Conservation (phyloP, 2,329 filamentous ascomycete species). For the Kalaharituber pfeilii region DNA sequence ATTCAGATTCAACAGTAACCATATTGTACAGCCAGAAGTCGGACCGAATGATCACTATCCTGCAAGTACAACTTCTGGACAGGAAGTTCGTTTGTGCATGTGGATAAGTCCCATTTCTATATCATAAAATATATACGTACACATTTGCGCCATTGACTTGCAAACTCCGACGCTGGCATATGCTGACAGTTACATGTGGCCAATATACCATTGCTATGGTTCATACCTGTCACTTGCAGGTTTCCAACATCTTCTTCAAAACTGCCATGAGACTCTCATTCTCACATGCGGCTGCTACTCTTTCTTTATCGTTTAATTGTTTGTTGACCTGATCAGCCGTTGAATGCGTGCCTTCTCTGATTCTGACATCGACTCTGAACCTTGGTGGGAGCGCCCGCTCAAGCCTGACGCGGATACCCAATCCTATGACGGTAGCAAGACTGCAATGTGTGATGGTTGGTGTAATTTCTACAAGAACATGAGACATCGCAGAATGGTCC, state of each 20-base stretch:
- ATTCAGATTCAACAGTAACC: no score
- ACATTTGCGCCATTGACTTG: no score
- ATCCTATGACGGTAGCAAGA: slow-evolving; percentile 84
- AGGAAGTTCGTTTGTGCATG: no score
- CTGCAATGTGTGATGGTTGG: slow-evolving; percentile 96
- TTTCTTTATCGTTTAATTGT: slow-evolving; percentile 88
- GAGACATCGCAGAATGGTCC: slow-evolving; percentile 38
- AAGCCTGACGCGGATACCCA: slow-evolving; percentile 78
- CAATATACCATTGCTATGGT: no score
- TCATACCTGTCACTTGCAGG: slow-evolving; percentile 44
- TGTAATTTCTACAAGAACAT: slow-evolving; percentile 73
- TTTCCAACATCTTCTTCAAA: slow-evolving; percentile 83
- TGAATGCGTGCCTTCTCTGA: slow-evolving; percentile 90
- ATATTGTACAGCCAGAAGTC: no score
- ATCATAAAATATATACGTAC: no score
- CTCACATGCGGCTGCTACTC: slow-evolving; percentile 84
- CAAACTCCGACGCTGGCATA: no score
- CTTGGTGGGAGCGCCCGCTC: slow-evolving; percentile 82
- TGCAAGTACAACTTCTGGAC: no score
- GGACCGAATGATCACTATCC: no score
- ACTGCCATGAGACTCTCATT: slow-evolving; percentile 81
- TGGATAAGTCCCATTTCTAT: no score
- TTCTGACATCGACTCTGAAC: slow-evolving; percentile 79
- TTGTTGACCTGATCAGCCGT: slow-evolving; percentile 94
- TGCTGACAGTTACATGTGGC: no score